These are phyloP conservation scores for Bombardia bombarda DNA, from an alignment of 495 filamentous ascomycete species.

Conservation along the genomic window DNA sequence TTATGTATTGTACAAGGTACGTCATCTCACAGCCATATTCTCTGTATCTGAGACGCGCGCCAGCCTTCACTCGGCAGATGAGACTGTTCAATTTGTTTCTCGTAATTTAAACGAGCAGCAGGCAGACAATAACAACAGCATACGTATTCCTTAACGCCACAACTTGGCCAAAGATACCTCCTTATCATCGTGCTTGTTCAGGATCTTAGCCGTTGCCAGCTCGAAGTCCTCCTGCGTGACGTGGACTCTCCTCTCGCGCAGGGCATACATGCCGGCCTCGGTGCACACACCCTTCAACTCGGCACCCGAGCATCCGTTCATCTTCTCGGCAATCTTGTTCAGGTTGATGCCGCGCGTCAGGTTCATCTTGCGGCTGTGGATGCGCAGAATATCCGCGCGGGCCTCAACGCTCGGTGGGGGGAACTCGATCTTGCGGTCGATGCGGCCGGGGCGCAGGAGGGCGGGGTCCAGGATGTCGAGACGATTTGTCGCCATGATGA, in stretches of 20 bases:
- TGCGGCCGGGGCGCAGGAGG: constrained; percentile 85
- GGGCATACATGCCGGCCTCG: constrained; percentile 94
- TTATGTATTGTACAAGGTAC: too few species aligned
- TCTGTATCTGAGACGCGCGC: too few species aligned
- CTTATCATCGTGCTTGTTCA: constrained; percentile 99
- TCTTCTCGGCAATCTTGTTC: constrained; percentile 98
- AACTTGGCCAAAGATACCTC: constrained; percentile 48
- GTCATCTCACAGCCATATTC: too few species aligned
- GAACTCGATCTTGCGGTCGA: constrained; percentile 99
- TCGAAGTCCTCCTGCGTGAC: constrained; percentile 99
- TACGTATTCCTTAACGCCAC: constrained; percentile 30
- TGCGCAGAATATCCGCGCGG: constrained; percentile 92
- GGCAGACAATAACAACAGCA: too few species aligned
- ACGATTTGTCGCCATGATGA: constrained; percentile 99
- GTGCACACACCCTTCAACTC: constrained; percentile 97
- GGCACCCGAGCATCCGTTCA: constrained; percentile 97
- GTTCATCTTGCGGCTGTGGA: constrained; percentile 97
- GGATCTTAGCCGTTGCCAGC: constrained; percentile 95
- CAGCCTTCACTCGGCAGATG: too few species aligned
- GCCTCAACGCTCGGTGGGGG: constrained; percentile 96
- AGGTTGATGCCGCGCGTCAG: constrained; percentile 95
- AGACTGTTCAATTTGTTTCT: too few species aligned
- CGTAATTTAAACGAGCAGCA: too few species aligned
- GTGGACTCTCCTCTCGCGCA: constrained; percentile 90
- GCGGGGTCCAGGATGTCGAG: constrained; percentile 96